Evolutionary conservation across 768 basidiomycete species (phyloP).

Genomic region (Mycena belliarum): DNA sequence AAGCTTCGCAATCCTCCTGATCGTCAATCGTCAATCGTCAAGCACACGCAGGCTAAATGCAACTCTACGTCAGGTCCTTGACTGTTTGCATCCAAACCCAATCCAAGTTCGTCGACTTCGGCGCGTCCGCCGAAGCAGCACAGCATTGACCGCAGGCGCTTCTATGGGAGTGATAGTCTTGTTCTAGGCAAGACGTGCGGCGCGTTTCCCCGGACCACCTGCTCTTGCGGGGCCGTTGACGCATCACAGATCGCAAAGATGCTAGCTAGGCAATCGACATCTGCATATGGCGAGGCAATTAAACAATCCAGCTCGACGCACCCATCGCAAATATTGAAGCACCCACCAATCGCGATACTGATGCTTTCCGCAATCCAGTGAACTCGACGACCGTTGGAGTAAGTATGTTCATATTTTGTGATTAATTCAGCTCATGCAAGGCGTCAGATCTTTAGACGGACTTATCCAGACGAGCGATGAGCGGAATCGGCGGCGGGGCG

Average conservation of each 20-base stretch:
- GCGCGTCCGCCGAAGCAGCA: constrained; percentile 3
- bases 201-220: background rate
- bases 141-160: background rate
- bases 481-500: constrained; percentile 1
- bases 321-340: background rate
- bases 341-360: no score
- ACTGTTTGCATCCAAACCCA: constrained; percentile 20
- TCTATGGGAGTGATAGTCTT: background rate
- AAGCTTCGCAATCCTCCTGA: background rate
- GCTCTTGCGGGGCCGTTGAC: background rate
- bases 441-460: constrained; percentile 10
- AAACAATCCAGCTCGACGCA: constrained; percentile 7
- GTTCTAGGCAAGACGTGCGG: no score
- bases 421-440: constrained; percentile 17
- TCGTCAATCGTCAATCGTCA: background rate
- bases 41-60: constrained; percentile 10
- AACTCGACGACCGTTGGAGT: background rate
- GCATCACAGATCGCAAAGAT: constrained; percentile 14
- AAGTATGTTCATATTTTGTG: no score
- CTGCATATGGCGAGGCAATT: constrained; percentile 7
- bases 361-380: background rate
- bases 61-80: constrained; percentile 9
- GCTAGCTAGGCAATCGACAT: constrained; percentile 25
- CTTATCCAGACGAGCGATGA: background rate
- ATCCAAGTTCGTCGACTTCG: constrained; percentile 4